These are phyloP conservation scores for Monilinia vaccinii-corymbosi DNA, from an alignment of 2,329 filamentous ascomycete genomes.

Conservation along the genomic window DNA sequence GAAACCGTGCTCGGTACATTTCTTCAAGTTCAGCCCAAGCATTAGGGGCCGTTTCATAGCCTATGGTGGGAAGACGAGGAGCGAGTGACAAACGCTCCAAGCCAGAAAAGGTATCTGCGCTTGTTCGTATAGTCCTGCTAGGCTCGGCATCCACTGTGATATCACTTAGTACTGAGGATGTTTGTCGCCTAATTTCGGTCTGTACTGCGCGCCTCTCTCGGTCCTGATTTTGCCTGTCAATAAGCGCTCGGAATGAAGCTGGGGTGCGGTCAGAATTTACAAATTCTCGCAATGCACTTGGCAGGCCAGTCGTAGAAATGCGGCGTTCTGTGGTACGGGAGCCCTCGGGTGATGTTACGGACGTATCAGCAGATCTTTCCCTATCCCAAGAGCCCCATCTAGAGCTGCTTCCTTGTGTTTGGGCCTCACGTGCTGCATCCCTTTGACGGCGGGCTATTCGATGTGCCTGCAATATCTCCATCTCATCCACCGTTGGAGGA, in stretches of 20 bases:
- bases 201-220: constrained; percentile 22
- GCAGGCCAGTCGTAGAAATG: constrained; percentile 21
- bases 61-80: constrained; percentile 22
- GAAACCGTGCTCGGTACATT: constrained; percentile 32
- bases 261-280: constrained; percentile 24
- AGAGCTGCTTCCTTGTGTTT: constrained; percentile 14
- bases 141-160: constrained; percentile 17
- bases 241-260: constrained; percentile 28
- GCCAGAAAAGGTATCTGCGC: constrained; percentile 21
- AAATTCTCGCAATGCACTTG: constrained; percentile 26
- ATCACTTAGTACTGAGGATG: constrained; percentile 23
- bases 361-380: constrained; percentile 11
- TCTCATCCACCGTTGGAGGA: constrained; percentile 46
- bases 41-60: constrained; percentile 26
- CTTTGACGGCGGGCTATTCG: constrained; percentile 42
- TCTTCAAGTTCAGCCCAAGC: constrained; percentile 37
- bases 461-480: constrained; percentile 46
- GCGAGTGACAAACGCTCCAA: constrained; percentile 22
- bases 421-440: constrained; percentile 21
- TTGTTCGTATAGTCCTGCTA: constrained; percentile 10
- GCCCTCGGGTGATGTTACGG: constrained; percentile 8
- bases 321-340: constrained; percentile 15
- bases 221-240: constrained; percentile 30
- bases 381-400: constrained; percentile 15
- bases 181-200: constrained; percentile 22